Evolutionary conservation across 73 alveolate species (phyloP).

Genomic region (Uronychia binucleata): DNA sequence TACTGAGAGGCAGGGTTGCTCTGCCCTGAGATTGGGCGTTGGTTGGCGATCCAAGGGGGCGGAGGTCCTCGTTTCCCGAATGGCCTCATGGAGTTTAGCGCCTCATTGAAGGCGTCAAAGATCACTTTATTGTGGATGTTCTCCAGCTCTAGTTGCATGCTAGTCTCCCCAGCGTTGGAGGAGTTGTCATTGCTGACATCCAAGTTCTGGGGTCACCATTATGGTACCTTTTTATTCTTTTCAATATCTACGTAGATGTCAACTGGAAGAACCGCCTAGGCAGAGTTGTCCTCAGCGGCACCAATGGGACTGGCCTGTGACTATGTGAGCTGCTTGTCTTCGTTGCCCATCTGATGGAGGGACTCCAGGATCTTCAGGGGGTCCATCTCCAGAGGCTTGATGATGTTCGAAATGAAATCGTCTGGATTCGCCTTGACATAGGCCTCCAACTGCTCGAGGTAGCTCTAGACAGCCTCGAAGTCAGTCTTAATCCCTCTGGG

Average conservation of each 20-base stretch:
- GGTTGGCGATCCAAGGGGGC: conserved; percentile 50
- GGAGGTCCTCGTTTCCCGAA: conserved; percentile 67
- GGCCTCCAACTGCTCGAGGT: neutral
- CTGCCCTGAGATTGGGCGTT: neutral
- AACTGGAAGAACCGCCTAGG: conserved; percentile 36
- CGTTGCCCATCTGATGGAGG: conserved; percentile 13
- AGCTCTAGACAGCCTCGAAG: neutral
- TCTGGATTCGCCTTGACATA: conserved; percentile 38
- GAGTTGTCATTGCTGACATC: neutral
- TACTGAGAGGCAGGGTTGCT: neutral
- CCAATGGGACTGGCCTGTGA: neutral
- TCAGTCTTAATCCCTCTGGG: neutral
- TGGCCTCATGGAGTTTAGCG: conserved; percentile 63
- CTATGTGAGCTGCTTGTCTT: neutral
- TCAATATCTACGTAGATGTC: conserved; percentile 42
- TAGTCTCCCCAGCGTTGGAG: conserved; percentile 2
- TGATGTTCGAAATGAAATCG: conserved; percentile 38
- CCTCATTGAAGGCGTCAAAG: conserved; percentile 73
- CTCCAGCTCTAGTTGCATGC: conserved; percentile 39
- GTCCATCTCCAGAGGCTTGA: conserved; percentile 20
- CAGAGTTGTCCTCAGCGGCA: conserved; percentile 1
- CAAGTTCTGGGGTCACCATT: neutral
- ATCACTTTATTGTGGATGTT: conserved; percentile 73
- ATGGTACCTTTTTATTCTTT: conserved; percentile 10
- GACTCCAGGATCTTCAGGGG: conserved; percentile 11